Evolutionary conservation across 2,329 filamentous ascomycete genomes (phyloP), one percentile per base, ranked within the genome.

Genomic region (Colletotrichum australisinense): DNA sequence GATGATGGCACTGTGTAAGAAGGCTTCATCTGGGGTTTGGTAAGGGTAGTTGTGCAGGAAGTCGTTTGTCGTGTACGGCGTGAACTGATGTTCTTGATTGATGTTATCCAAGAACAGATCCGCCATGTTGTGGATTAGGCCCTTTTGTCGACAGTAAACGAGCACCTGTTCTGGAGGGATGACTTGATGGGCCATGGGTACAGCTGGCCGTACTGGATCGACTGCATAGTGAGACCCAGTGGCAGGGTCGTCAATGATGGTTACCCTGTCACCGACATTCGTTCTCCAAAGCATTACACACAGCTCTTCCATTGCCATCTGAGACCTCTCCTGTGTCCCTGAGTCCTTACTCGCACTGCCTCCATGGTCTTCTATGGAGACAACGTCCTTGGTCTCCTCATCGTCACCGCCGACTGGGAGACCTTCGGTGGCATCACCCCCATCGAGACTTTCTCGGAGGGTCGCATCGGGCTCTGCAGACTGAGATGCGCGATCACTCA

Each of bases 261-360:
- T 75, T 6, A 75, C 74, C 11, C 74, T 73, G 32, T 75, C 74
- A 55, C 74, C 74, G 12, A 75, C 74, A 24, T 75, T 75, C 0
- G 73, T 75, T 32, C 74, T 56, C 74, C 74, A 75, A 24, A 75
- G 56, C 74, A 75, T 75, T 32, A 75, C 74, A 22, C 74, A 75
- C 5, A 75, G 26, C 63, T 75, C 74, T 30, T 75, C 74, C 73
- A 75, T 75, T 22, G 74, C 74, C 28, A 56, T 22, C n/a, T 72
- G 62, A 6, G 74, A 75, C 22, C 73, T 63, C 11, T 73, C 74
- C 24, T 75, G 58, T 19, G 60, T 35, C 14, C 22, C 26, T 1
- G 49, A 11, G 55, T 16, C 64, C 19, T 52, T 69, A 26, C 58
- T 22, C 2, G 69, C 16, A 11, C 5, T 8, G 24, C 6, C 6